These are phyloP conservation scores for Fraxinus pennsylvanica DNA, from an alignment of 257 asterid species.

Conservation along the genomic window DNA sequence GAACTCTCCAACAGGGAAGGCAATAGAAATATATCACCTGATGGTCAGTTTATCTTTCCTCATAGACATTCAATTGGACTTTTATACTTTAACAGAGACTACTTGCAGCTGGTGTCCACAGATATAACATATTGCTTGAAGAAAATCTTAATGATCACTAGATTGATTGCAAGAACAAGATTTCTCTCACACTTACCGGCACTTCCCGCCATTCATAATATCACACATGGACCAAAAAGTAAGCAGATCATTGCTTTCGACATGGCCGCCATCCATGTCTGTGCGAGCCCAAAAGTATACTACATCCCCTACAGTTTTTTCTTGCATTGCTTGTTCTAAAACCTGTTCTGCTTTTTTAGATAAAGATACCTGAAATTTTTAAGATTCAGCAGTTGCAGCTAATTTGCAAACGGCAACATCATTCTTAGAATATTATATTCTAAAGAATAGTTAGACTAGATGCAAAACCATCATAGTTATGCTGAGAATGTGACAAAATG, in stretches of 20 bases:
- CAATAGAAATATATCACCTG: background rate
- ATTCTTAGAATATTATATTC: conserved; percentile 6
- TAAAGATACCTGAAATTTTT: conserved; percentile 64
- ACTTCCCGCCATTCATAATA: conserved; percentile 87
- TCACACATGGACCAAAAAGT: conserved; percentile 98
- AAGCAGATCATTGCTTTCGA: conserved; percentile 62
- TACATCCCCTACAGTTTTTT: conserved; percentile 72
- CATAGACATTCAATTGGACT: background rate
- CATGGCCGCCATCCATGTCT: conserved; percentile 67
- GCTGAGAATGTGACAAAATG: background rate
- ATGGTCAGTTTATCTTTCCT: conserved; percentile 4
- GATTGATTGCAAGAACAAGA: conserved; percentile 17
- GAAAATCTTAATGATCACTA: background rate
- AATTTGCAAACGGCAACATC: conserved; percentile 11
- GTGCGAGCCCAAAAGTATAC: conserved; percentile 79
- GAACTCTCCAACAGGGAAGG: background rate
- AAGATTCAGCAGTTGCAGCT: conserved; percentile 19
- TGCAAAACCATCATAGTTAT: conserved; percentile 13
- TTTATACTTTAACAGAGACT: background rate
- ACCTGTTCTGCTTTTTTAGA: conserved; percentile 72
- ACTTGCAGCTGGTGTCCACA: conserved; percentile 1
- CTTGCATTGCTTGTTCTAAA: conserved; percentile 73
- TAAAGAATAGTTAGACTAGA: conserved; percentile 2
- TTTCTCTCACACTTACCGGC: conserved; percentile 64
- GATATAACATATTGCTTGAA: background rate